A percentile compares a stretch with the other conserved stretches of the same genome.
Evolutionary conservation across 1,284 basidiomycete genomes (phyloP).

Genomic region (Erythrobasidium hasegawianum): DNA sequence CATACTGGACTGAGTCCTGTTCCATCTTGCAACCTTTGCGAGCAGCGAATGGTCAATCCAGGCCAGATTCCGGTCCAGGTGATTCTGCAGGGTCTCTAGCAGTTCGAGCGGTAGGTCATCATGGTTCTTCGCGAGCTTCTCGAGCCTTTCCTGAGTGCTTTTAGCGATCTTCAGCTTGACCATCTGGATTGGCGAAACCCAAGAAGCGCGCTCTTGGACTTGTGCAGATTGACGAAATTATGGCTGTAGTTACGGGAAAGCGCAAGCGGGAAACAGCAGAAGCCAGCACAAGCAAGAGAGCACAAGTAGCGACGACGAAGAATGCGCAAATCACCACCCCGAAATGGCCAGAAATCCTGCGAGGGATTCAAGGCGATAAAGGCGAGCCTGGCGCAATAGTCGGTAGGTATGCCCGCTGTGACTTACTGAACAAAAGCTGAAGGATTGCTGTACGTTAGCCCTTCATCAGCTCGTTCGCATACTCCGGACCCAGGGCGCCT

Average conservation of each 20-base stretch:
- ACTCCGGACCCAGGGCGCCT: conserved; percentile 7
- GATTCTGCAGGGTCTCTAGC: conserved; percentile 22
- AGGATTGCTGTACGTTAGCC: neutral
- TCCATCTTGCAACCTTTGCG: conserved; percentile 21
- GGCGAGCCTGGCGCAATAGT: conserved; percentile 28
- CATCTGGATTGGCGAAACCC: conserved; percentile 3
- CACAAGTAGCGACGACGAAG: neutral
- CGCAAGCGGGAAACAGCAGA: conserved; percentile 23
- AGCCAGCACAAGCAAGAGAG: conserved; percentile 9
- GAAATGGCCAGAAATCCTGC: conserved; percentile 15
- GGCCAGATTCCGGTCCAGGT: conserved; percentile 14
- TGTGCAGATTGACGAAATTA: neutral
- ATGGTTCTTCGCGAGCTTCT: conserved; percentile 7
- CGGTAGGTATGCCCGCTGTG: conserved; percentile 8
- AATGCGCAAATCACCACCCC: neutral
- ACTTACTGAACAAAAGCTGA: neutral
- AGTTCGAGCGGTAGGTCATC: conserved; percentile 29
- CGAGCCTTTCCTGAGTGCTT: neutral
- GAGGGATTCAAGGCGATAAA: conserved; percentile 15
- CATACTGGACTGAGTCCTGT: conserved; percentile 8
- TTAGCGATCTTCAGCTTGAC: conserved; percentile 13
- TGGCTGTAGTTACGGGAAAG: conserved; percentile 6
- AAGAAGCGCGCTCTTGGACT: neutral
- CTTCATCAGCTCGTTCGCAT: conserved; percentile 14
- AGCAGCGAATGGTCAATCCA: conserved; percentile 29